Base-by-base conservation (phyloP, 768 basidiomycete species). In the Naganishia kalamii region DNA sequence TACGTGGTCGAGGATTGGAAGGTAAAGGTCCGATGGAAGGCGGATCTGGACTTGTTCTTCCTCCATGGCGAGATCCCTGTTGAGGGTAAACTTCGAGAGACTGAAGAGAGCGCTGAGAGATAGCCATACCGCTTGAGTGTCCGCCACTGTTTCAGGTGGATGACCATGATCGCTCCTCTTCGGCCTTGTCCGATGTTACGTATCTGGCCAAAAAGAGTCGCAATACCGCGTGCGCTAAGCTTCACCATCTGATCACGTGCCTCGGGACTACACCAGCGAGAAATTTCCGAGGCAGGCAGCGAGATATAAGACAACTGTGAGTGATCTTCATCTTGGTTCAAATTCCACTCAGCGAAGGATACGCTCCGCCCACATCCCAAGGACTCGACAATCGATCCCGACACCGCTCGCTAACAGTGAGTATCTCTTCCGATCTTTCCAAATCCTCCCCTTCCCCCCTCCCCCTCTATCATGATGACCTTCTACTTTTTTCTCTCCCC, bases 401-500 rank as follows among this genome's bases (percentile, higher is more conserved):
- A 32, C 37, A 19, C 19, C 21, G 3, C 25, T 15, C 17, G 35
- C 15, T 23, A 1, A 40, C 17, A 19, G 54, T 57, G 37, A 57
- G 54, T 57, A 15, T 57, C 25, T 11, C 50, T 29, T 15, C 23
- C 62, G 21, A 21, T 27, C 12, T 29, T 30, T 25, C 48, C 47
- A n/a, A 35, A 13, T 25, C 46, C 59, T 63, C 37, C 25, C 63
- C 41, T 35, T 17, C 35, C 50, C 30, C 63, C 44, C 23, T 51
- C 44, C 46, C 50, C 43, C 35, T 63, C 65, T 71, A 69, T 71
- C 48, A 67, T 70, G 76, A 77, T 77, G 76, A 77, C 75, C 76
- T 75, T 76, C 75, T 71, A 74, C 21, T 43, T 69, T n/a, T 54
- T 69, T 76, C 76, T 77, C 76, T 77, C 76, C 76, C 76, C 76